Conservation (phyloP, 768 basidiomycete species). For the Ramaria sp. region DNA sequence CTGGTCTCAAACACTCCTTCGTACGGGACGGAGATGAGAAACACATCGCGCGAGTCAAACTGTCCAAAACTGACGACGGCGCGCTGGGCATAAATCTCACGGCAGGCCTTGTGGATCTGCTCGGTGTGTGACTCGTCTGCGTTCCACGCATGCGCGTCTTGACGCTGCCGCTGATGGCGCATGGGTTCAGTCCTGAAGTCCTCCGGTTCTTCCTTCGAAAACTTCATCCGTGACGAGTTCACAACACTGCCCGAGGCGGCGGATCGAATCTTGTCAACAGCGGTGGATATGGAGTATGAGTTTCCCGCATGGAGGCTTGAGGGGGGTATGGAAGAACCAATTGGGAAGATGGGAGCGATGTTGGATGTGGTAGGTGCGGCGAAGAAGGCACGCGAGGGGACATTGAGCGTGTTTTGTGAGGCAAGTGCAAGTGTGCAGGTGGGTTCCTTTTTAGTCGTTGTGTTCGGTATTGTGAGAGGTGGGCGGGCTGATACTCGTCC, state of each 20-base stretch:
- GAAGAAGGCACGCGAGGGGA: slow-evolving; percentile 44
- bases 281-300: slow-evolving; percentile 65
- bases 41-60: slow-evolving; percentile 50
- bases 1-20: slow-evolving; percentile 70
- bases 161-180: neutral
- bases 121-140: slow-evolving; percentile 39
- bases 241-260: slow-evolving; percentile 78
- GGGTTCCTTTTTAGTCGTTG: slow-evolving; percentile 13
- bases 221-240: slow-evolving; percentile 76
- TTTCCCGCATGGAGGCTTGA: slow-evolving; percentile 40
- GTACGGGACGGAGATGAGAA: slow-evolving; percentile 88
- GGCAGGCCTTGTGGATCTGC: slow-evolving; percentile 59
- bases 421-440: slow-evolving; percentile 92
- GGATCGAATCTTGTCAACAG: slow-evolving; percentile 87
- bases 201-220: slow-evolving; percentile 75
- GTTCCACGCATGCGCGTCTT: neutral
- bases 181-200: slow-evolving; percentile 67
- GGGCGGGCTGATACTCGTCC: neutral
- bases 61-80: slow-evolving; percentile 19
- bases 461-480: neutral
- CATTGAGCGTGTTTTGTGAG: slow-evolving; percentile 81
- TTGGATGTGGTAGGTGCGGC: slow-evolving; percentile 35
- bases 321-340: neutral
- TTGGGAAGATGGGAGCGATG: slow-evolving; percentile 34
- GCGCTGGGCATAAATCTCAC: slow-evolving; percentile 49